Base-by-base conservation (phyloP, 2,329 filamentous ascomycete species). In the Blastomyces gilchristii region DNA sequence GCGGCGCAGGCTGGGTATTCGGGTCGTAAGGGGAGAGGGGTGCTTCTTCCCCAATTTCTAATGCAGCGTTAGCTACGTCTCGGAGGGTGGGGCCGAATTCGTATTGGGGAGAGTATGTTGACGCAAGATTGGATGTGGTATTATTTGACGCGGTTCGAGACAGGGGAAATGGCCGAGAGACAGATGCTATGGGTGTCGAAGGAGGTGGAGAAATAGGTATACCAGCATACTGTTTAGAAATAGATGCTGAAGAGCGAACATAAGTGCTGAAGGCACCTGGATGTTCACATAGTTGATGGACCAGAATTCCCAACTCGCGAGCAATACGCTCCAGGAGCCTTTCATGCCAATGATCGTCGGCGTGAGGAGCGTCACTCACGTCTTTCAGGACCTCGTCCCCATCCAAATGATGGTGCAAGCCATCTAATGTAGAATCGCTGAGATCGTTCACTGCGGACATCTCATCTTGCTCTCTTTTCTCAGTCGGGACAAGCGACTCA, bases 211-310 rank as follows among this genome's bases (percentile, higher is more conserved):
- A 84, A 58, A 85, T 80, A 5, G 89, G 84, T 56, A 95, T 82
- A 6, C 90, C 91, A 25, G 90, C 90, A 72, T 95, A 95, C 4
- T 90, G 87, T 18, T 90, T 81, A 1, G 85, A 79, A 71, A 81
- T 70, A 41, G 75, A 81, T 67, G 86, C 80, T 68, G 87, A 83
- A 60, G 88, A 78, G 63, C 83, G 83, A 28, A 84, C 79, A 72
- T 95, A 96, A 0, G 90, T 90, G 16, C 87, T 89, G 73, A 97
- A 97, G 0, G 93, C 91, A 1, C 91, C 90, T 0, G 93, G 91
- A 66, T 96, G 89, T 64, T 90, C 89, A 37, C 90, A 90, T 58
- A 97, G 80, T 67, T 92, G 89, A 71, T 90, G 85, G 34, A 97
- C 88, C 16, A 97, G 79, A 41, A 90, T 79, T 11, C 92, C 93